Conservation (phyloP, 2,329 filamentous ascomycete genomes). For the Helotiales sp. region DNA sequence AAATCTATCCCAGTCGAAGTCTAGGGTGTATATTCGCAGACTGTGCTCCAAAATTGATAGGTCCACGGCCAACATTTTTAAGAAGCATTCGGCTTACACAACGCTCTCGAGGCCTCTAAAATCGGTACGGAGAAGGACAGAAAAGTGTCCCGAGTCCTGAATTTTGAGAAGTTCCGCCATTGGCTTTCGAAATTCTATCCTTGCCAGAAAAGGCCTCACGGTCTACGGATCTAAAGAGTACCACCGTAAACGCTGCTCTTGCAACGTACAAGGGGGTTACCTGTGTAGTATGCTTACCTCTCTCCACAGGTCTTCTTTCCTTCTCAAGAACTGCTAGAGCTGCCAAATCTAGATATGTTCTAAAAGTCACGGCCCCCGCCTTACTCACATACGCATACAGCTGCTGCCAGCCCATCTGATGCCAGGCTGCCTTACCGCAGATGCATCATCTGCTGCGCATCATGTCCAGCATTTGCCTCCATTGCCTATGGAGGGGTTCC, state of each 20-base stretch:
- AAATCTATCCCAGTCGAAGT: neutral
- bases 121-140: constrained; percentile 6
- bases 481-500: constrained; percentile 5
- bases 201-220: neutral
- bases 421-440: constrained; percentile 15
- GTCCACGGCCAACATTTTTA: constrained; percentile 3
- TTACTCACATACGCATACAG: constrained; percentile 2
- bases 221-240: too few relatives aligned
- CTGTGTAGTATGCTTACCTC: too few relatives aligned
- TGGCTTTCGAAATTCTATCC: constrained; percentile 2
- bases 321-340: neutral
- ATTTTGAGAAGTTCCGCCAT: constrained; percentile 2
- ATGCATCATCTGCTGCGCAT: constrained; percentile 22
- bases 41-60: constrained; percentile 12
- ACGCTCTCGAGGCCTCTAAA: neutral
- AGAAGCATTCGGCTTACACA: constrained; percentile 1
- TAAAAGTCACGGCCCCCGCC: neutral
- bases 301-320: neutral
- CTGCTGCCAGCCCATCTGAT: constrained; percentile 5
- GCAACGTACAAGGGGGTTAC: too few relatives aligned
- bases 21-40: constrained; percentile 8
- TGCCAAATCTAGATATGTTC: neutral
- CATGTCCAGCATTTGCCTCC: constrained; percentile 14
- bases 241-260: too few relatives aligned
- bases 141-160: constrained; percentile 5